phyloP scores from a whole-genome alignment of 495 filamentous ascomycete genomes.

The Stereocaulon alpinum region DNA sequence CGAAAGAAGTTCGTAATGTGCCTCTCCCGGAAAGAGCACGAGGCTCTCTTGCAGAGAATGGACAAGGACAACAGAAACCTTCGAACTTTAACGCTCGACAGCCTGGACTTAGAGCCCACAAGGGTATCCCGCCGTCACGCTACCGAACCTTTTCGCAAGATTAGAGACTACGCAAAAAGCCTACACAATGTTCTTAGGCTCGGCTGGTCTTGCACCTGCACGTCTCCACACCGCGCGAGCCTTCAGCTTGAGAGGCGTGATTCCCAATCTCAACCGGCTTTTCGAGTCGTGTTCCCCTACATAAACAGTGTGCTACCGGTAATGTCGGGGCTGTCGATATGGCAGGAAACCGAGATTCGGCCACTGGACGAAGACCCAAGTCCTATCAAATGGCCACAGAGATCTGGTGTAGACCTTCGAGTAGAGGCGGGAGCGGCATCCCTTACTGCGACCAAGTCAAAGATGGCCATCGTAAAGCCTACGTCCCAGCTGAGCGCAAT shows the following conservation, averaged over 20 bases:
- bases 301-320: no score
- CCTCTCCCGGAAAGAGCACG: no score
- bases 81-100: conserved; percentile 16
- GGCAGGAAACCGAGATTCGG: no score
- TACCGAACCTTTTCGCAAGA: not conserved
- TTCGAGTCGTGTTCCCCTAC: conserved; percentile 10
- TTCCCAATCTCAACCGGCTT: not conserved
- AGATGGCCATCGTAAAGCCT: no score
- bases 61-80: conserved; percentile 21
- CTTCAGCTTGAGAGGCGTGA: conserved; percentile 20
- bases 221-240: conserved; percentile 19
- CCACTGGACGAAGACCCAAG: no score
- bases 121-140: not conserved
- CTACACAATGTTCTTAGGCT: conserved; percentile 18
- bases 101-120: conserved; percentile 16
- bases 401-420: no score
- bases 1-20: no score
- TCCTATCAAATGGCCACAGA: no score
- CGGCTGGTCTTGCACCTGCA: conserved; percentile 25
- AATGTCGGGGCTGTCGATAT: no score
- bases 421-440: no score
- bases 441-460: no score
- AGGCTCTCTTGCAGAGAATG: conserved; percentile 19
- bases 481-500: no score
- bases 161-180: conserved; percentile 19